Base-by-base conservation (phyloP, 1,139 yeast species). In the Candida anutae region DNA sequence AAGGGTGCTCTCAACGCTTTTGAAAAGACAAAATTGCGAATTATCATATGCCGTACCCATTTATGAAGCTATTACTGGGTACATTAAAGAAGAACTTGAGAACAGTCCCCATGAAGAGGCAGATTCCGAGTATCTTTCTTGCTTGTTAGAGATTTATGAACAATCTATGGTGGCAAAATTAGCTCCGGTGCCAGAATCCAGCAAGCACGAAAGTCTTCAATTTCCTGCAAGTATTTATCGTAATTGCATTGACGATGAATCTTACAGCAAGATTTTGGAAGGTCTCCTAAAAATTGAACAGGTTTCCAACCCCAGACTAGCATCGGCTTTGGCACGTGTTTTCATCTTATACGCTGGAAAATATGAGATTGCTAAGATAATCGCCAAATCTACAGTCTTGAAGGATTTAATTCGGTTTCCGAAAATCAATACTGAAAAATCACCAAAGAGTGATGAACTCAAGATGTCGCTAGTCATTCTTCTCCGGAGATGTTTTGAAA, bases 401-500 rank as follows among this genome's bases (percentile, higher is more conserved):
- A 38, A 37, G 8, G 34, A 37, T 3, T 38, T 58, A 12, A 27
- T 50, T 11, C 32, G 28, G 4, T 28, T 39, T 16, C 45, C 40
- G 25, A 40, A 28, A 17, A 22, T 25, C 2, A 42, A 43, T 19
- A 33, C 39, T 15, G 31, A 29, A 4, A 28, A 33, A 14, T 27
- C 28, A 15, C 28, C 31, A n/a, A 39, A 36, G 4, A 22, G 53
- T 13, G 52, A 46, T 1, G 17, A 27, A 4, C 36, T 32, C 22
- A 39, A 38, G 25, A 29, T 31, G 16, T 30, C 40, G 3, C 27
- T 51, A 4, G 52, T 69, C 3, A 58, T 74, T 15, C 57, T 85
- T 16, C 52, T 79, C 4, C 68, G 95, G 44, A 65, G 82, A 29
- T 74, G 87, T 32, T 75, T 77, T 45, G 97, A 88, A 47, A 69